phyloP scores from a whole-genome alignment of 228 moss, liverwort and hornwort genomes.

The Sphagnum fallax region DNA sequence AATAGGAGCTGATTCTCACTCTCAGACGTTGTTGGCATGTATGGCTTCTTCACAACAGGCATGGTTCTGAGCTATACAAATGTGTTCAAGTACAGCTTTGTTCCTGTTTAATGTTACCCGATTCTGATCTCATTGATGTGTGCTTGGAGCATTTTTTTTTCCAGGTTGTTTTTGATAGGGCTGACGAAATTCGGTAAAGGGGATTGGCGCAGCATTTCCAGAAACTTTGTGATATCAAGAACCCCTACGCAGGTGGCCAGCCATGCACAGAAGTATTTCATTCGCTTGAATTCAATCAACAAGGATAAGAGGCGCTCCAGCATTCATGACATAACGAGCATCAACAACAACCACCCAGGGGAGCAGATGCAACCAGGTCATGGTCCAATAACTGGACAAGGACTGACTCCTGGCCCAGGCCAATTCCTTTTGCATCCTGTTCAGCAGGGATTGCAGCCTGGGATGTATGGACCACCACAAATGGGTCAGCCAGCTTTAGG shows the following conservation, averaged over 20 bases:
- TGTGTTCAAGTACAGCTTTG: background rate
- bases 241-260: constrained; percentile 96
- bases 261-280: constrained; percentile 94
- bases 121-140: background rate
- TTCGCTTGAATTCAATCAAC: constrained; percentile 82
- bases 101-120: background rate
- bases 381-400: constrained; percentile 76
- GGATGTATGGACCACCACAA: constrained; percentile 46
- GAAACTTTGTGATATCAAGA: constrained; percentile 85
- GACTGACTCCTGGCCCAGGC: constrained; percentile 49
- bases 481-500: constrained; percentile 50
- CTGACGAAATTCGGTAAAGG: constrained; percentile 95
- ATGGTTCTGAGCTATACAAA: too few species aligned
- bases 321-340: constrained; percentile 93
- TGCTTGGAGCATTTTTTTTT: background rate
- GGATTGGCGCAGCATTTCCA: constrained; percentile 94
- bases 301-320: constrained; percentile 93
- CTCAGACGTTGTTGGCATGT: background rate
- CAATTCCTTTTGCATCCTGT: constrained; percentile 18
- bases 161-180: constrained; percentile 81
- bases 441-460: constrained; percentile 46
- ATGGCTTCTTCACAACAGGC: background rate
- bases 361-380: constrained; percentile 69
- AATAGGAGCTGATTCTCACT: background rate
- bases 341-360: constrained; percentile 35